These are phyloP conservation scores for Pelagophyceae sp. DNA, from an alignment of 352 stramenopile species.

Conservation along the genomic window DNA sequence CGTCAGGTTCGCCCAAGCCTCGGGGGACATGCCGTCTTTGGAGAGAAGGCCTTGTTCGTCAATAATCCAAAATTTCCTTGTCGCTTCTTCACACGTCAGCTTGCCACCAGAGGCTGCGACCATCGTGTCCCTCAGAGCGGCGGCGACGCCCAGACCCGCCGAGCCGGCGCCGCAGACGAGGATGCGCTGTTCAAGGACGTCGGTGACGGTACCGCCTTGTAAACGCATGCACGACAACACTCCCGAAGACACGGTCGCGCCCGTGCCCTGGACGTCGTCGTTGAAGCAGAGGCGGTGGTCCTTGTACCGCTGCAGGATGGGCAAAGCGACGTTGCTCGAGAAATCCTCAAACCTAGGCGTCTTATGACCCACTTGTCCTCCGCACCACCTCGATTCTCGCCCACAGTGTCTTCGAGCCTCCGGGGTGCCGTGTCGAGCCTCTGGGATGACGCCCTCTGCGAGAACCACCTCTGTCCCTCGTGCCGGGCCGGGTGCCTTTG, in stretches of 20 bases:
- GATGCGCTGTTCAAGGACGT: slow-evolving; percentile 81
- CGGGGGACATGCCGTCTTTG: slow-evolving; percentile 23
- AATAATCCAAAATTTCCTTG: slow-evolving; percentile 52
- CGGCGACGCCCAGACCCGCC: slow-evolving; percentile 84
- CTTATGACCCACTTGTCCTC: no score
- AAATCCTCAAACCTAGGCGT: no score
- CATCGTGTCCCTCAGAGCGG: slow-evolving; percentile 73
- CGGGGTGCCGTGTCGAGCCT: no score
- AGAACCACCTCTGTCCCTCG: no score
- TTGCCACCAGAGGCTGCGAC: slow-evolving; percentile 49
- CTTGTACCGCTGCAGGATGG: slow-evolving; percentile 91
- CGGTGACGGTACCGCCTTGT: slow-evolving; percentile 41
- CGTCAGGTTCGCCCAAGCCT: slow-evolving; percentile 23
- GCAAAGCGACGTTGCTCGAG: no score
- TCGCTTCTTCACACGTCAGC: slow-evolving; percentile 44
- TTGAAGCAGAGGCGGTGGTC: slow-evolving; percentile 91
- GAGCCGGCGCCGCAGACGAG: slow-evolving; percentile 86
- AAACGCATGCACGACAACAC: slow-evolving; percentile 43
- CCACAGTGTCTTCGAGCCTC: no score
- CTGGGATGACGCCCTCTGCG: no score
- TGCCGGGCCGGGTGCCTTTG: no score
- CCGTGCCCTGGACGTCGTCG: slow-evolving; percentile 96
- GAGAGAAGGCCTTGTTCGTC: slow-evolving; percentile 44
- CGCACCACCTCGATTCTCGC: no score
- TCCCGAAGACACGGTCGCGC: slow-evolving; percentile 81